These are phyloP conservation scores for Thelonectria blattea DNA, from an alignment of 2,329 filamentous ascomycete genomes.

Conservation along the genomic window DNA sequence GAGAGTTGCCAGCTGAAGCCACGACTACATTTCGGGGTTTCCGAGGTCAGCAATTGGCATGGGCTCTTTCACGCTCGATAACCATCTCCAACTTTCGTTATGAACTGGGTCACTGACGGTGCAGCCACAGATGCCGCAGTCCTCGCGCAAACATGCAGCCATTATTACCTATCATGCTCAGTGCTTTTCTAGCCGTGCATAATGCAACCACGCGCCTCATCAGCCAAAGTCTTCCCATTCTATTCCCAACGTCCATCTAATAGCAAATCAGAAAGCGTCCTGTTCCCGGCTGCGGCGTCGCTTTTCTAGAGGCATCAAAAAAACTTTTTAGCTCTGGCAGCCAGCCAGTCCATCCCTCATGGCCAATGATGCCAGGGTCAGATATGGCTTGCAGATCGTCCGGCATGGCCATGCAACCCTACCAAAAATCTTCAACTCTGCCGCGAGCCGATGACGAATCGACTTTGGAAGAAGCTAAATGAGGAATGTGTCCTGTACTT, in stretches of 20 bases:
- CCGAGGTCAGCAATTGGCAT: neutral
- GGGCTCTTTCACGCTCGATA: neutral
- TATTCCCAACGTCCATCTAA: neutral
- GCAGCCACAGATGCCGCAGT: neutral
- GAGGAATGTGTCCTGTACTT: neutral
- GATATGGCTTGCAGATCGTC: constrained; percentile 38
- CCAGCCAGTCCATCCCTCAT: constrained; percentile 29
- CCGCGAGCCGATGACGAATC: constrained; percentile 34
- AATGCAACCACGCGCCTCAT: neutral
- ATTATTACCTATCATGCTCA: neutral
- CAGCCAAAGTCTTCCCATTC: neutral
- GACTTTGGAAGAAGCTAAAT: constrained; percentile 16
- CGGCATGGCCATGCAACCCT: constrained; percentile 33
- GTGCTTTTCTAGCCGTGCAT: neutral
- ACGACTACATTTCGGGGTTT: too few species aligned
- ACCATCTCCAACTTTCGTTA: neutral
- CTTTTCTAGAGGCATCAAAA: constrained; percentile 4
- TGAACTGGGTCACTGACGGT: neutral
- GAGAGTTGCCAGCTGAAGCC: too few species aligned
- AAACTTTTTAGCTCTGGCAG: constrained; percentile 24
- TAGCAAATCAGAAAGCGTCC: neutral
- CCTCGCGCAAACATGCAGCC: neutral
- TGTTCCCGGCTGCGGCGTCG: neutral
- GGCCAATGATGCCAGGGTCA: constrained; percentile 37
- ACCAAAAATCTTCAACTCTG: constrained; percentile 20